These are phyloP conservation scores for Rhodotorula mucilaginosa DNA, from an alignment of 1,284 basidiomycete genomes.

Conservation along the genomic window DNA sequence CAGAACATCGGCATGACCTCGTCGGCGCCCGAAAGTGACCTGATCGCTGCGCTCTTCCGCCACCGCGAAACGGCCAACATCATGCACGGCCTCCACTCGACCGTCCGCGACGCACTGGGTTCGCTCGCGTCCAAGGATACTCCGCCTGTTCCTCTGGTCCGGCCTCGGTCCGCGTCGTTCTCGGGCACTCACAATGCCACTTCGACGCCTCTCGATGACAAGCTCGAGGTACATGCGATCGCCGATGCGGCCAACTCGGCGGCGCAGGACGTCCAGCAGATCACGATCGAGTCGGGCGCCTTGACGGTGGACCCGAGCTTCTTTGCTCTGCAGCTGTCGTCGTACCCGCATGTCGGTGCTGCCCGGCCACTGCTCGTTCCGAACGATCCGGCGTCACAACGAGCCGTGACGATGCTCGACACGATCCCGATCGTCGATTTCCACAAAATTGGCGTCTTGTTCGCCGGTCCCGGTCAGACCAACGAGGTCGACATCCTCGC, in stretches of 20 bases:
- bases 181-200: constrained; percentile 9
- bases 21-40: constrained; percentile 63
- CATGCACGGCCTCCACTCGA: constrained; percentile 30
- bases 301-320: constrained; percentile 74
- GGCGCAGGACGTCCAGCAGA: constrained; percentile 22
- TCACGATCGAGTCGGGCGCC: constrained; percentile 41
- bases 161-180: constrained; percentile 25
- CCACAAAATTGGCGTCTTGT: constrained; percentile 94
- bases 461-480: constrained; percentile 87
- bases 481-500: constrained; percentile 80
- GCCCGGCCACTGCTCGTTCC: constrained; percentile 52
- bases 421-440: constrained; percentile 93
- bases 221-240: constrained; percentile 44
- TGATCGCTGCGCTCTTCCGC: constrained; percentile 41
- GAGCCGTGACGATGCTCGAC: constrained; percentile 72
- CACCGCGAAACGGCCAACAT: constrained; percentile 41
- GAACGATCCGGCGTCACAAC: constrained; percentile 57
- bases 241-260: constrained; percentile 43
- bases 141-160: constrained; percentile 15
- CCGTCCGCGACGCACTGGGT: constrained; percentile 28
- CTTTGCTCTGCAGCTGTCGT: constrained; percentile 80
- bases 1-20: constrained; percentile 79
- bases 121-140: constrained; percentile 11
- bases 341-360: constrained; percentile 59
- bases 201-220: background rate